phyloP scores from a whole-genome alignment of 768 basidiomycete species.

The Boletellus ananiceps region DNA sequence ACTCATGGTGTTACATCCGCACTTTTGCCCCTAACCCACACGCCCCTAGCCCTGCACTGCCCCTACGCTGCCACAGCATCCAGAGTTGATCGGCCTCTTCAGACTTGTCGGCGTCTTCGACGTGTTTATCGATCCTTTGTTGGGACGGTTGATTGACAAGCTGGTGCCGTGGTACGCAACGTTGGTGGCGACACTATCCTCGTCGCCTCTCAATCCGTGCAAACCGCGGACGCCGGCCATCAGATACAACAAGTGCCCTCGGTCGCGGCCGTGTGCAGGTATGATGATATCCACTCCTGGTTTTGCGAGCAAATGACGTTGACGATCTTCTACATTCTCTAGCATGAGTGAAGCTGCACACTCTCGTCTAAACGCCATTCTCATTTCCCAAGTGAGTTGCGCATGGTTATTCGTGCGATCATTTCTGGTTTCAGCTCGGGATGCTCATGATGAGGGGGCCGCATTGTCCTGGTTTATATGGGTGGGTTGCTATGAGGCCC shows the following conservation, averaged over 20 bases:
- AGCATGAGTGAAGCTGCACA: conserved; percentile 36
- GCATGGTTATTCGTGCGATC: no score
- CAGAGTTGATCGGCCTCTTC: conserved; percentile 78
- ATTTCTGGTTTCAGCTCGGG: no score
- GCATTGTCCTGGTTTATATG: conserved; percentile 63
- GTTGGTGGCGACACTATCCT: conserved; percentile 49
- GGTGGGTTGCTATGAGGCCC: conserved; percentile 48
- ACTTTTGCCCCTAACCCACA: no score
- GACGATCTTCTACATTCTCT: conserved; percentile 2
- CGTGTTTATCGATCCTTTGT: conserved; percentile 62
- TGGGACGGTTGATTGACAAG: conserved; percentile 63
- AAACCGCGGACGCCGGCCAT: conserved; percentile 67
- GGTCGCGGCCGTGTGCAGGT: conserved; percentile 57
- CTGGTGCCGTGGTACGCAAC: conserved; percentile 78
- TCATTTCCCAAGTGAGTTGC: conserved; percentile 57
- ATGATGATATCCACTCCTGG: conserved; percentile 7
- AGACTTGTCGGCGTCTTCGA: conserved; percentile 71
- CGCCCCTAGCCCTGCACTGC: no score
- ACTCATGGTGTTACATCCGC: no score
- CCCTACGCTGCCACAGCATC: no score
- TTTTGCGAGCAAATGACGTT: not conserved
- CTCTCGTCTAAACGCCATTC: conserved; percentile 72
- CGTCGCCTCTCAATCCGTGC: conserved; percentile 54
- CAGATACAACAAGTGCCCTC: conserved; percentile 70
- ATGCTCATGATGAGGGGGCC: conserved; percentile 66